phyloP scores from a whole-genome alignment of 805 yeast species.

The Yamadazyma sp. region DNA sequence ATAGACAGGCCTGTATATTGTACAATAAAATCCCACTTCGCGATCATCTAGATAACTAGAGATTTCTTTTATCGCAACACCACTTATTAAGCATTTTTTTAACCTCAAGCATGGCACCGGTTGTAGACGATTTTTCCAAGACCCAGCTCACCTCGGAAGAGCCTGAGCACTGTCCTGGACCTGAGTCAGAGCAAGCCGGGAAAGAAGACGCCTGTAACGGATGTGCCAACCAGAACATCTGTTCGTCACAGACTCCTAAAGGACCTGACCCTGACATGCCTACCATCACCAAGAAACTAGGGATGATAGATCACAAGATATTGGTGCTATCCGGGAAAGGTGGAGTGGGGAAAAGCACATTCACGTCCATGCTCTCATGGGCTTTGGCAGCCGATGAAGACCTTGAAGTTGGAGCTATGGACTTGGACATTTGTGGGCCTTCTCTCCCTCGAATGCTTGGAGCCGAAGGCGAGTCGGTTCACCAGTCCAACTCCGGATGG shows the following conservation, averaged over 20 bases:
- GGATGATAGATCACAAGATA: conserved; percentile 72
- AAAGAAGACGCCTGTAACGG: conserved; percentile 91
- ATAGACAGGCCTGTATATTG: too few relatives aligned
- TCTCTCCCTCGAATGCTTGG: conserved; percentile 94
- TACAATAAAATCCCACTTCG: background rate
- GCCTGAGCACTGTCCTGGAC: conserved; percentile 99
- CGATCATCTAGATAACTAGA: conserved; percentile 1
- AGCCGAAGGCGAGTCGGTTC: conserved; percentile 80
- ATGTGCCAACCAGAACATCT: conserved; percentile 89
- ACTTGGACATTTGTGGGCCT: conserved; percentile 96
- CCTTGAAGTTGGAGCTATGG: conserved; percentile 93
- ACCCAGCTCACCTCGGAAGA: conserved; percentile 15
- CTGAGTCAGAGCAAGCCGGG: conserved; percentile 93
- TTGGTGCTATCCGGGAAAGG: conserved; percentile 82
- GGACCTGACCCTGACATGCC: conserved; percentile 96
- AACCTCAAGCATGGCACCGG: conserved; percentile 31
- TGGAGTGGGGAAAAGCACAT: conserved; percentile 97
- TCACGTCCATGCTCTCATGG: conserved; percentile 95
- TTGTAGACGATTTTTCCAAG: conserved; percentile 16
- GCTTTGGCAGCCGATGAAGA: conserved; percentile 81
- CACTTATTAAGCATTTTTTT: too few relatives aligned
- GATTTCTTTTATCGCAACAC: conserved; percentile 1
- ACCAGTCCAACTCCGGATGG: conserved; percentile 91
- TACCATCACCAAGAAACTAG: conserved; percentile 63
- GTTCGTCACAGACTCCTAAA: conserved; percentile 78